A percentile compares a stretch with the other conserved stretches of the same genome.
Conservation (phyloP, 163 green algal species). For the Scenedesmus sp. region DNA sequence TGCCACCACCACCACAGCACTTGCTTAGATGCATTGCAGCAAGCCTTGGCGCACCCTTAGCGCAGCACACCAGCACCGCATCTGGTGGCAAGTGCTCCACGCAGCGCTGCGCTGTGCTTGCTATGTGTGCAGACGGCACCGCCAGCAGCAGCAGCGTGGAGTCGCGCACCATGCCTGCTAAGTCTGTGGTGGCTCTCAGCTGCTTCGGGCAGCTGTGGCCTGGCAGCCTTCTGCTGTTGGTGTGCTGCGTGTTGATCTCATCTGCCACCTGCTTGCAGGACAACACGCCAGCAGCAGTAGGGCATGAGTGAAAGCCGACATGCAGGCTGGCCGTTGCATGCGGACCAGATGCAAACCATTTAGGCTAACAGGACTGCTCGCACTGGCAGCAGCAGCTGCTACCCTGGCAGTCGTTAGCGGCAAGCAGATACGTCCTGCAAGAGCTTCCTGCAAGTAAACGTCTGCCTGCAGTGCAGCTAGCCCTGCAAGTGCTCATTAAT, state of each 20-base stretch:
- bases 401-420: neutral
- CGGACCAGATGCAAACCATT: neutral
- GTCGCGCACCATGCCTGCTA: conserved; percentile 61
- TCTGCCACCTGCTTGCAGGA: conserved; percentile 59
- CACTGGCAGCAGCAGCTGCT: neutral
- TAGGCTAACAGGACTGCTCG: neutral
- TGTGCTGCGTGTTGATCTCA: conserved; percentile 76
- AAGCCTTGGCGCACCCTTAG: conserved; percentile 65
- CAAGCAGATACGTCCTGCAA: neutral
- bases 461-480: neutral
- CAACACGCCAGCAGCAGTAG: neutral
- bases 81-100: conserved; percentile 38
- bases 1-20: too few relatives aligned
- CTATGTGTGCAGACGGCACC: conserved; percentile 88
- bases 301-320: neutral
- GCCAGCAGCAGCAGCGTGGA: conserved; percentile 88
- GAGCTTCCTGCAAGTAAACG: neutral
- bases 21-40: neutral
- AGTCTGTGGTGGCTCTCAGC: conserved; percentile 55
- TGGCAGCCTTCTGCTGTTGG: conserved; percentile 31
- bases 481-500: neutral
- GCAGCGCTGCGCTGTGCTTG: conserved; percentile 36
- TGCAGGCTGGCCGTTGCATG: neutral
- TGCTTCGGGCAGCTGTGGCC: conserved; percentile 3
- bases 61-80: conserved; percentile 85